Base-by-base conservation (phyloP, 331 rosid species). In the Rhamnella rubrinervis region DNA sequence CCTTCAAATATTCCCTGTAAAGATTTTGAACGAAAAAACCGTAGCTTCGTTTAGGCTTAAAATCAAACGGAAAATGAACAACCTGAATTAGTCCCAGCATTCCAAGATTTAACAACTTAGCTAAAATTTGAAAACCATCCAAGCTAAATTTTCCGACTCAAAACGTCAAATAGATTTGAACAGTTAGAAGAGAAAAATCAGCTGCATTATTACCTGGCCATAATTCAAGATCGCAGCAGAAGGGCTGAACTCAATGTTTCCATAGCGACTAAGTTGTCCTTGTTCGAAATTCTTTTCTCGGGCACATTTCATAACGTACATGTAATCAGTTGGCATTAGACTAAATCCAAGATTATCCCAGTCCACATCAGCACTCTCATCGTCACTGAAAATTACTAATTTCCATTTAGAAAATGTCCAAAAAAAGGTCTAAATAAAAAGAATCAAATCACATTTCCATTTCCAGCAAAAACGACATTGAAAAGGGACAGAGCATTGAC, bases 341-440 rank as follows among this genome's bases (percentile, higher is more conserved):
- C 90, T 91, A 82, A 89, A 91, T 5, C 97, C 96, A 60, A 93
- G 87, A 19, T 62, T 86, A 63, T 91, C 92, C 97, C 96, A 93
- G n/a, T 91, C 91, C 72, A 85, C 73, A 37, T 87, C 87, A 4
- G 84, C 86, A 55, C 76, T 65, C 64, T 76, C 96, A 2, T 75
- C 87, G 0, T 78, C 91, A 4, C 89, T 83, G 66, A 13, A 40
- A 62, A 25, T 26, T 44, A 44, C 11, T 44, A 44, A 44, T 8
- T 44, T 14, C 49, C 14, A 44, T 44, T 7, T 44, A 8, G 5
- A 44, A 10, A 44, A 11, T 44, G 2, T 9, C 11, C n/a, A n/a
- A n/a, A 44, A 44, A 41, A 1, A 8, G 1, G 14, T 3, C 35
- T 4, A 44, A 41, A 8, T 6, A 41, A 41, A 9, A 8, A 12